Conservation (phyloP, 1,284 basidiomycete genomes). For the Boletus albobrunnescens region DNA sequence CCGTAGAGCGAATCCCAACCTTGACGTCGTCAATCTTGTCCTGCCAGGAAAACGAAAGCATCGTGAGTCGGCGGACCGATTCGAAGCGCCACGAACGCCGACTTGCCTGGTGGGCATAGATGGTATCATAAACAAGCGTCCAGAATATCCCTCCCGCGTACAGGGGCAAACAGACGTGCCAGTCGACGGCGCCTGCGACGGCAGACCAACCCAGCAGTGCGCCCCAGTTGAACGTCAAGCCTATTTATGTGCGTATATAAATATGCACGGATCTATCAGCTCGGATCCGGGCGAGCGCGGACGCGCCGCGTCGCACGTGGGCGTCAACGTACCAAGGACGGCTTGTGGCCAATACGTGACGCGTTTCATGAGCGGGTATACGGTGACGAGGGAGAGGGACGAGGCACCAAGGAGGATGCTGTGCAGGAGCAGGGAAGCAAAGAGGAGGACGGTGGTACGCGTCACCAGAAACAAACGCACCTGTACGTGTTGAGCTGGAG, state of each 20-base stretch:
- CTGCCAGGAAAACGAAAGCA: constrained; percentile 38
- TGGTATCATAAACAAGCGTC: constrained; percentile 97
- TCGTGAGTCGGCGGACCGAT: not conserved
- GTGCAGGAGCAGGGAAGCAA: not conserved
- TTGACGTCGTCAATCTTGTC: constrained; percentile 91
- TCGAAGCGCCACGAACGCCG: not conserved
- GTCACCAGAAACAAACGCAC: constrained; percentile 38
- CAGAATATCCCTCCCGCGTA: constrained; percentile 89
- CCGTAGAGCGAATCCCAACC: constrained; percentile 92
- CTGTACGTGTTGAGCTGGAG: constrained; percentile 95
- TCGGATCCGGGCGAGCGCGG: no score
- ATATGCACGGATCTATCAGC: no score
- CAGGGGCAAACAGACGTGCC: constrained; percentile 81
- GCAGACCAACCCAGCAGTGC: constrained; percentile 96
- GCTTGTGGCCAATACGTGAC: constrained; percentile 97
- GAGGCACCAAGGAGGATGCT: constrained; percentile 91
- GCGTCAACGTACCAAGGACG: constrained; percentile 68
- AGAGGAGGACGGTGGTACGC: not conserved
- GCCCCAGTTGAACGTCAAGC: constrained; percentile 97
- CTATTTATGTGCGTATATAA: no score
- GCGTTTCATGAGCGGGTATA: constrained; percentile 98
- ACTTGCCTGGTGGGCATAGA: constrained; percentile 93
- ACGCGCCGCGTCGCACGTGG: not conserved
- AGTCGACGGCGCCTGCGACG: constrained; percentile 78
- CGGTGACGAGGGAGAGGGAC: constrained; percentile 79